Evolutionary conservation across 2,329 filamentous ascomycete genomes (phyloP), one percentile per base, ranked within the genome.

Genomic region (Exophiala oligosperma): DNA sequence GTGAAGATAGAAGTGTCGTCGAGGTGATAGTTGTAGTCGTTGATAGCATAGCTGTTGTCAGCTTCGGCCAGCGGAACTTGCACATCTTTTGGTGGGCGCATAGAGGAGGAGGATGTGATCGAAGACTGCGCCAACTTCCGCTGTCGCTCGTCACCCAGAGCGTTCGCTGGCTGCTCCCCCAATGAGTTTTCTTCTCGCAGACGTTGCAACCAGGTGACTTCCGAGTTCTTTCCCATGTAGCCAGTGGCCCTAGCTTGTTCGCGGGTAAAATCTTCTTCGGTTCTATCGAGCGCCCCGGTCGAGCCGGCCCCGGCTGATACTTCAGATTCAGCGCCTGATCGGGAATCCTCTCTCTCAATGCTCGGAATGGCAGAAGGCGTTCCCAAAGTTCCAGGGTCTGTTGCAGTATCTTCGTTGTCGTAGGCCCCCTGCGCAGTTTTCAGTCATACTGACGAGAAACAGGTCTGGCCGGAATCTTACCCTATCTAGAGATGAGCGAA

Each of bases 151-250:
- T 58, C 53, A 32, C 58, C 61, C 17, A 46, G 47, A 26, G 43
- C 28, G n/a, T 52, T 26, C 21, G 48, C n/a, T 5, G 44, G 38
- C 2, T 48, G 23, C 14, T 66, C 60, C 66, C 63, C 75, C 66
- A 38, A 71, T 69, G 57, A 73, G 69, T 67, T 77, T 71, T 66
- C 68, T 65, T 73, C 69, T 6, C 70, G 71, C 24, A 78, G 59
- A 38, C 73, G 70, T 59, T 78, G 75, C 64, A 78, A 71, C 76
- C 76, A 79, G 12, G 72, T 77, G 12, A 77, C 64, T 54, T 78
- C 76, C 0, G 76, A 78, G 41, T 76, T 77, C 58, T 78, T 78
- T 2, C 76, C 76, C 68, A 76, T 74, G 59, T 73, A 78, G 1
- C 75, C 74, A 1, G 73, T 77, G 6, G 72, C 70, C 53, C 73